Base-by-base conservation (phyloP, 257 asterid species). In the Linaria vulgaris region DNA sequence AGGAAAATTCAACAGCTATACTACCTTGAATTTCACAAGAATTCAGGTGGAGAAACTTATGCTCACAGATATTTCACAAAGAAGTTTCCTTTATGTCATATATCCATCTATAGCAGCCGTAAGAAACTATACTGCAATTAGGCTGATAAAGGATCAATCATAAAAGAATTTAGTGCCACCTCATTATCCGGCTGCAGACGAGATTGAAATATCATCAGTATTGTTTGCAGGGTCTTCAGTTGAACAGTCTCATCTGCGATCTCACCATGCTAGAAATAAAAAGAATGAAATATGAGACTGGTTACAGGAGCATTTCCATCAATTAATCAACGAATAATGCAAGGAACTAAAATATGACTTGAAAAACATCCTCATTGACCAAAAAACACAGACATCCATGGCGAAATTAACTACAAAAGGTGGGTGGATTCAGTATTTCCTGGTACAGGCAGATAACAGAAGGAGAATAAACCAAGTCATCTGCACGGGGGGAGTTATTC, bases 211-310 rank as follows among this genome's bases (percentile, higher is more conserved):
- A 92, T 77, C 64, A 89, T 69, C 72, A 92, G 90, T 72, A 92
- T 87, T 52, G 99, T 92, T 70, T 92, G 99, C 74, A 92, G 76
- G 68, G 97, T 87, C 83, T 89, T 92, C 52, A 92, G 90, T 61
- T 92, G 99, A 73, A 92, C 76, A 68, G 83, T 80, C 71, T 92
- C 99, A 70, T 92, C 97, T 45, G 85, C 90, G 95, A 92, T 92
- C 79, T 92, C 97, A 76, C 95, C 84, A 48, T 92, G 99, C 99
- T 92, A 84, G 56, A 68, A 70, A 74, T 57, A 41, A 60, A 49
- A 72, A 57, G 21, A 37, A 21, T 5, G 17, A 61, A 63, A 60
- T 15, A 48, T 30, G 67, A 20, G 19, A 71, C 51, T 39, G 64
- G 63, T 58, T 56, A 65, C 22, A n/a, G 23, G 21, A 34, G 56